phyloP scores from a whole-genome alignment of 176 grass and related monocot genomes.

The Saccharum spontaneum region DNA sequence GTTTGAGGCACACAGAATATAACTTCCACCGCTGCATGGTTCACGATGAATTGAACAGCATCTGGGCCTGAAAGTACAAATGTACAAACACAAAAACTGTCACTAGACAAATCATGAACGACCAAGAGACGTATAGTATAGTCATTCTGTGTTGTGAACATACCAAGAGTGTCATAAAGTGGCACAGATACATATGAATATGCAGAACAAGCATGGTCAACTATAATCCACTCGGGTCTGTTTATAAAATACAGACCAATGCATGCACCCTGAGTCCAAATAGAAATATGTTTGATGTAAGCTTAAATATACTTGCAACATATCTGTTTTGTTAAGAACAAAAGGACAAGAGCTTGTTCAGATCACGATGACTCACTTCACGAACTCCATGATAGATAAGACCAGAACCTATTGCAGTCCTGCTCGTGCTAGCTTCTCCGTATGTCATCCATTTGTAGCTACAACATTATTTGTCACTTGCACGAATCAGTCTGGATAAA shows the following conservation, averaged over 20 bases:
- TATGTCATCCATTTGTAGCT: no score
- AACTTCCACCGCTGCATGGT: constrained; percentile 81
- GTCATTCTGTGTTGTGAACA: not conserved
- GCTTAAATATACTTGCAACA: constrained; percentile 15
- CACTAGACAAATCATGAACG: constrained; percentile 14
- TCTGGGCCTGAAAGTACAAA: constrained; percentile 71
- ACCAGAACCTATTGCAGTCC: no score
- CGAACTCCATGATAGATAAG: no score
- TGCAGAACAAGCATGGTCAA: constrained; percentile 95
- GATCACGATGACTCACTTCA: no score
- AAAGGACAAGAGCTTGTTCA: not conserved
- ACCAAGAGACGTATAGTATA: constrained; percentile 12
- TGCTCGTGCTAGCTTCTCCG: no score
- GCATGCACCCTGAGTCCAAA: constrained; percentile 71
- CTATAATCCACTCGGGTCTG: constrained; percentile 85
- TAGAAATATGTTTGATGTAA: not conserved
- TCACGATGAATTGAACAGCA: constrained; percentile 93
- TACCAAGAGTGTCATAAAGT: constrained; percentile 97
- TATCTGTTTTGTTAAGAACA: constrained; percentile 20
- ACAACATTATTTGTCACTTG: no score
- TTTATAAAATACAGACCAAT: constrained; percentile 98
- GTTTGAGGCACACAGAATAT: constrained; percentile 98
- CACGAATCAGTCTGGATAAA: no score
- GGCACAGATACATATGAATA: constrained; percentile 93
- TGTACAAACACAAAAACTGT: constrained; percentile 7